Percentiles rank a stretch among this genome's conserved stretches.
phyloP scores from a whole-genome alignment of 768 basidiomycete genomes.

The Boletus reticulatus region DNA sequence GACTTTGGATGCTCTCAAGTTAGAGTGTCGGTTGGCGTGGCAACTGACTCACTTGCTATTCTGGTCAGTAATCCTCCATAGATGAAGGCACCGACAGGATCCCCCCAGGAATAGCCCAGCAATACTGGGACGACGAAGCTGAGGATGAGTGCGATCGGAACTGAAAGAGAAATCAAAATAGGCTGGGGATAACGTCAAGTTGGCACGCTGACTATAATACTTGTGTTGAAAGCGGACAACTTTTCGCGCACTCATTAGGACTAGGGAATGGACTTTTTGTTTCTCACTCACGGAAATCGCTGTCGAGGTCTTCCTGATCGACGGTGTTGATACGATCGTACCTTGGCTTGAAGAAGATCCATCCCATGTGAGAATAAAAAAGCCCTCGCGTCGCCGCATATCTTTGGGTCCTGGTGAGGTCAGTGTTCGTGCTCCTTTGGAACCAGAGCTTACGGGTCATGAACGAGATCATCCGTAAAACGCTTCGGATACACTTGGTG shows the following conservation, averaged over 20 bases:
- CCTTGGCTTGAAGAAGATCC: slow-evolving; percentile 13
- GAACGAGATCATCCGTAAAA: slow-evolving; percentile 10
- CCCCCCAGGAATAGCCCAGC: slow-evolving; percentile 8
- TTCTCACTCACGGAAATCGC: slow-evolving; percentile 7
- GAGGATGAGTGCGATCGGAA: slow-evolving; percentile 6
- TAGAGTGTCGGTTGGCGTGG: neutral
- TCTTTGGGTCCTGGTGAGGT: neutral
- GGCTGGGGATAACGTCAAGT: neutral
- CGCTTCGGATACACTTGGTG: neutral
- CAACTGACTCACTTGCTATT: slow-evolving; percentile 6
- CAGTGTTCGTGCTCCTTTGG: neutral
- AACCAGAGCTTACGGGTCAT: slow-evolving; percentile 8
- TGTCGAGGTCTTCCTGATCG: slow-evolving; percentile 6
- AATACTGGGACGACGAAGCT: neutral
- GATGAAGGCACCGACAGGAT: slow-evolving; percentile 7
- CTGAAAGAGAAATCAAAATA: neutral
- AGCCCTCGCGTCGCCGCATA: slow-evolving; percentile 12
- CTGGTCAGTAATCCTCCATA: slow-evolving; percentile 9
- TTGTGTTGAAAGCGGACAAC: slow-evolving; percentile 11
- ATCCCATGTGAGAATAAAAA: slow-evolving; percentile 10
- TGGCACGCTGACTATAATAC: slow-evolving; percentile 5
- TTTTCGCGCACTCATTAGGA: neutral
- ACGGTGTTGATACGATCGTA: slow-evolving; percentile 6
- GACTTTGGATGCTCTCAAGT: slow-evolving; percentile 1
- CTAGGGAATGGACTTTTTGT: neutral